Percentiles rank a stretch among this genome's conserved stretches.
phyloP scores from a whole-genome alignment of 2,329 filamentous ascomycete genomes.

The Aulographum hederae region DNA sequence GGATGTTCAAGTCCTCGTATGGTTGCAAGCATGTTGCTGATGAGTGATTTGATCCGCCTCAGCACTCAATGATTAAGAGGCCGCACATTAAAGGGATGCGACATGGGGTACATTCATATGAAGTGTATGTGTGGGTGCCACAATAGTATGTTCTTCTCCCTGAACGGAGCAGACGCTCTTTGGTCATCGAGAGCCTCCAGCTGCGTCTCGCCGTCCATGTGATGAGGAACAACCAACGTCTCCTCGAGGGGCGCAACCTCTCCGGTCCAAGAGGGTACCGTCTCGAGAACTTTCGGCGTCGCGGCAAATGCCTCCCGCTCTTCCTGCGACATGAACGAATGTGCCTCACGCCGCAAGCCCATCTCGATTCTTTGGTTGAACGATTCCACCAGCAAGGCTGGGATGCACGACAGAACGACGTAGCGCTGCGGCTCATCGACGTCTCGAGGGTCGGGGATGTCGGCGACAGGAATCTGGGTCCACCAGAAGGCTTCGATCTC shows the following conservation, averaged over 20 bases:
- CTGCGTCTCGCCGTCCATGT: background rate
- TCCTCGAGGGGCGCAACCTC: background rate
- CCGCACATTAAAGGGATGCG: too few species aligned
- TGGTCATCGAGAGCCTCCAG: background rate
- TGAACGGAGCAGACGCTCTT: background rate
- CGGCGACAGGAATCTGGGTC: background rate
- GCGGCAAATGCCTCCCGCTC: background rate
- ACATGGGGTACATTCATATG: too few species aligned
- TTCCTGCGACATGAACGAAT: background rate
- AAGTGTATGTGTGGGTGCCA: background rate
- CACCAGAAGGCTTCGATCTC: constrained; percentile 1
- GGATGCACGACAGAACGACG: background rate
- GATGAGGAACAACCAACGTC: background rate
- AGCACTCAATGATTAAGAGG: too few species aligned
- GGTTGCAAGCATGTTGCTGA: too few species aligned
- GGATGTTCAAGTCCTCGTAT: too few species aligned
- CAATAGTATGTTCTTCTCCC: background rate
- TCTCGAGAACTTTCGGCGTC: background rate
- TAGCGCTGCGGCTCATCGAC: background rate
- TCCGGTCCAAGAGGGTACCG: background rate
- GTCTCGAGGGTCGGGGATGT: constrained; percentile 2
- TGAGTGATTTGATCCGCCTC: too few species aligned
- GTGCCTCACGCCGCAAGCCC: background rate
- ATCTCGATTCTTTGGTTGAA: constrained; percentile 1
- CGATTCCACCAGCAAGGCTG: constrained; percentile 1